Conservation (phyloP, 2,329 filamentous ascomycete species). For the Emericellopsis cladophorae region DNA sequence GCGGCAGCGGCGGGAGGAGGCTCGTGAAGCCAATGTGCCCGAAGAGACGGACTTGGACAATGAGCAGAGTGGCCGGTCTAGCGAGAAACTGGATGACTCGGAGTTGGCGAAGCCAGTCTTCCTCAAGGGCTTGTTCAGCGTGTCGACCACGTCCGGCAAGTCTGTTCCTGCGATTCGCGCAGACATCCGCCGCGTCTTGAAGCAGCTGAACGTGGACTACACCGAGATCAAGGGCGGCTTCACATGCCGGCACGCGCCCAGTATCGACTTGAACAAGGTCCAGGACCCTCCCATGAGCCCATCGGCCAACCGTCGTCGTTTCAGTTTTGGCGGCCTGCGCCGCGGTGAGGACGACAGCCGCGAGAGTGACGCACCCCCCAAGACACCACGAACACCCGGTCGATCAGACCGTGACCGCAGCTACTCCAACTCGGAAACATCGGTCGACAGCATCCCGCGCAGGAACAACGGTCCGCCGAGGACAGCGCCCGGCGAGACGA, state of each 20-base stretch:
- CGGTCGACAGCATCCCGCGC: conserved; percentile 58
- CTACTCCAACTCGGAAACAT: conserved; percentile 79
- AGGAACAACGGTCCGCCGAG: conserved; percentile 37
- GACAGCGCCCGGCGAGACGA: conserved; percentile 70
- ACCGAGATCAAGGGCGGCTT: conserved; percentile 90
- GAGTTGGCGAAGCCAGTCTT: conserved; percentile 89
- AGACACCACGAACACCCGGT: conserved; percentile 29
- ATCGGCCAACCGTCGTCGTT: conserved; percentile 57
- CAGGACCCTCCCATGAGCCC: conserved; percentile 51
- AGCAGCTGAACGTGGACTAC: conserved; percentile 80
- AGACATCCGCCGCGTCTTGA: conserved; percentile 83
- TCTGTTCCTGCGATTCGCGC: conserved; percentile 73
- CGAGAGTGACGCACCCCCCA: conserved; percentile 35
- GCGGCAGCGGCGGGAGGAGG: conserved; percentile 60
- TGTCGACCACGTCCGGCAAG: conserved; percentile 90
- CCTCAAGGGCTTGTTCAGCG: conserved; percentile 92
- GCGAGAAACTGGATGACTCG: conserved; percentile 50
- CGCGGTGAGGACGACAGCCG: conserved; percentile 56
- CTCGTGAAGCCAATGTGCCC: conserved; percentile 64
- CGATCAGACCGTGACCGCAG: conserved; percentile 46
- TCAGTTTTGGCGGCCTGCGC: conserved; percentile 65
- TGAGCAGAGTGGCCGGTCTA: conserved; percentile 46
- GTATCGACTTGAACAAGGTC: conserved; percentile 72
- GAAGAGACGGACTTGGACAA: conserved; percentile 85
- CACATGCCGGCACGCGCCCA: conserved; percentile 75